Conservation (phyloP, 192 early-diverging fungal genomes). For the Coemansia sp. region DNA sequence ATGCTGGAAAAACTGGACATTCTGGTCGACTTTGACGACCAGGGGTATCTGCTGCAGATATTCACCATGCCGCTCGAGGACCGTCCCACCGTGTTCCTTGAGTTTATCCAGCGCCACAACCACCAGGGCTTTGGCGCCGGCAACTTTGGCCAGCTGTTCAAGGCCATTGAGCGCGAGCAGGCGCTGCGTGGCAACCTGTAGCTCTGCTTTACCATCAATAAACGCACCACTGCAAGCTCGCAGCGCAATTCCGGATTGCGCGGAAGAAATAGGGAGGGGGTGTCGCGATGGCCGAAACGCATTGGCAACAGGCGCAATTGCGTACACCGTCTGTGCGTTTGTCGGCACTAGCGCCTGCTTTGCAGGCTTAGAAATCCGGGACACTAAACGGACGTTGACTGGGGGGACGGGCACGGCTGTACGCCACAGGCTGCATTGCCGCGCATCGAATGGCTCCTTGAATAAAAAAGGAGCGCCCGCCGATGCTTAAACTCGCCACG, state of each 20-base stretch:
- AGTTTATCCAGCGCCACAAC: conserved; percentile 94
- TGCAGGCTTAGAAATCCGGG: too few relatives aligned
- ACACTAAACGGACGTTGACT: too few relatives aligned
- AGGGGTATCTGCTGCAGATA: conserved; percentile 94
- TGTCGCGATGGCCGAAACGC: background rate
- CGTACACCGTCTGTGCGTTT: too few relatives aligned
- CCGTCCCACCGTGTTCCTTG: conserved; percentile 93
- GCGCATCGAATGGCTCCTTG: conserved; percentile 5
- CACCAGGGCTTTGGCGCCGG: conserved; percentile 94
- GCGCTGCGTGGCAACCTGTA: conserved; percentile 79
- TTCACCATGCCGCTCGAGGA: conserved; percentile 90
- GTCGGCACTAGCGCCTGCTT: too few relatives aligned
- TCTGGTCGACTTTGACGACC: conserved; percentile 94
- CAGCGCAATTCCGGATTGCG: too few relatives aligned
- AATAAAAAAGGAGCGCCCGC: background rate
- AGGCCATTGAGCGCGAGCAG: conserved; percentile 93
- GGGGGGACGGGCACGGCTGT: too few relatives aligned
- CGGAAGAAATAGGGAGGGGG: background rate
- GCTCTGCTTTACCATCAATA: conserved; percentile 2
- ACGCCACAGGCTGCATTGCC: conserved; percentile 11
- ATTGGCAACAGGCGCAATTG: too few relatives aligned
- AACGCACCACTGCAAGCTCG: too few relatives aligned
- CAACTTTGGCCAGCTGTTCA: conserved; percentile 97
- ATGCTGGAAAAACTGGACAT: conserved; percentile 80
- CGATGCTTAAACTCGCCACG: background rate